A percentile compares a stretch with the other conserved stretches of the same genome.
Conservation (phyloP, 75 land plant species). For the Cunninghamia lanceolata region DNA sequence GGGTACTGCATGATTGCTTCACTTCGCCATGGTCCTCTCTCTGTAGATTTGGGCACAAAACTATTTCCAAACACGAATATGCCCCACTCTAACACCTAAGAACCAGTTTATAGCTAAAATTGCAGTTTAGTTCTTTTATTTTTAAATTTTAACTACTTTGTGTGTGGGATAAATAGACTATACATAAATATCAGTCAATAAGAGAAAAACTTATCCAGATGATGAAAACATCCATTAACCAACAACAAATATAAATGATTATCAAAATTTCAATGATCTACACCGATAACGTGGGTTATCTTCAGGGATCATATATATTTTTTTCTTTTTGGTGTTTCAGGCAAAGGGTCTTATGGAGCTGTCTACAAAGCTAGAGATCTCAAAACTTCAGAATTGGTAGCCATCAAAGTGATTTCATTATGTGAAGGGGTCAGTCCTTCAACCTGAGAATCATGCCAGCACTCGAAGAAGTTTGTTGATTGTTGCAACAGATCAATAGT, state of each 20-base stretch:
- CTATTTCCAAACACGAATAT: no score
- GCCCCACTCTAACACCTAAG: neutral
- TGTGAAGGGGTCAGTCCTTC: constrained; percentile 74
- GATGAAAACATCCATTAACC: neutral
- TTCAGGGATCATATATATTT: neutral
- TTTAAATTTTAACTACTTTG: neutral
- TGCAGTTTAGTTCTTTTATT: neutral
- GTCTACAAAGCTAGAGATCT: constrained; percentile 98
- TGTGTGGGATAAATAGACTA: neutral
- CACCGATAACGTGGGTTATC: neutral
- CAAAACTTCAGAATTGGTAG: constrained; percentile 94
- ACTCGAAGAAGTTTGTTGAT: neutral
- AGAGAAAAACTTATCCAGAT: neutral
- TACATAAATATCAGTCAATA: neutral
- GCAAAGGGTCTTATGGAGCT: constrained; percentile 97
- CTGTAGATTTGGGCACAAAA: neutral
- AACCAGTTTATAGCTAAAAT: neutral
- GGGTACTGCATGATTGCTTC: neutral
- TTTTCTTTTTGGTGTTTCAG: constrained; percentile 29
- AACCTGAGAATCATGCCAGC: neutral
- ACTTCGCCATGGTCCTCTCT: neutral
- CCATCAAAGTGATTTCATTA: constrained; percentile 96
- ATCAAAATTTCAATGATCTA: neutral
- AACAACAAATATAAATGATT: neutral
- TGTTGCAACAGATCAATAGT: neutral